Conservation (phyloP, 805 yeast species). For the Candida ascalaphidarum region DNA sequence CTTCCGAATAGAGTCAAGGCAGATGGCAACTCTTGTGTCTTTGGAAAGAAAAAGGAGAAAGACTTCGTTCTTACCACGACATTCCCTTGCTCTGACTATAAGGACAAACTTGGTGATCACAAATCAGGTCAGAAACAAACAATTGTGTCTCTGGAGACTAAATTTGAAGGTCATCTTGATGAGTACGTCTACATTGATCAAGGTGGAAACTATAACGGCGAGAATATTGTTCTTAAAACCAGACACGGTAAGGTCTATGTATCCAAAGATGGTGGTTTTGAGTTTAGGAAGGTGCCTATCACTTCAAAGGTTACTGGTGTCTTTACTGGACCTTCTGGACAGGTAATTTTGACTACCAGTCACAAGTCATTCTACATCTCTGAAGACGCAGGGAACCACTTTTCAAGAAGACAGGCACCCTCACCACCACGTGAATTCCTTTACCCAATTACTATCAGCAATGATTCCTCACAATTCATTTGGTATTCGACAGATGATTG, state of each 20-base stretch:
- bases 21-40: conserved; percentile 38
- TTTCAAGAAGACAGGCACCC: conserved; percentile 47
- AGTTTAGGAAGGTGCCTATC: conserved; percentile 32
- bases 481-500: conserved; percentile 63
- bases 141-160: conserved; percentile 30
- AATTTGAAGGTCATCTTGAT: conserved; percentile 43
- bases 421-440: too few relatives aligned
- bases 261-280: conserved; percentile 63
- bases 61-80: conserved; percentile 7
- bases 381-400: conserved; percentile 55
- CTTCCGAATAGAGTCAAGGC: conserved; percentile 32
- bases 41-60: conserved; percentile 11
- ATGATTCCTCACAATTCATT: too few relatives aligned
- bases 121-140: conserved; percentile 3
- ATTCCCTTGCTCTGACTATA: conserved; percentile 6
- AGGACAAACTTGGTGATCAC: not conserved
- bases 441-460: too few relatives aligned
- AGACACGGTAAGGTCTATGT: conserved; percentile 43
- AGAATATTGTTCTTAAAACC: conserved; percentile 50
- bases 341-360: conserved; percentile 45
- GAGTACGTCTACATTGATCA: conserved; percentile 43
- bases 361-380: conserved; percentile 48
- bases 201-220: conserved; percentile 32
- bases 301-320: conserved; percentile 42
- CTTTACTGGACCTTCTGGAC: conserved; percentile 54